These are phyloP conservation scores for Kodamaea restingae DNA, from an alignment of 805 yeast genomes.

Conservation along the genomic window DNA sequence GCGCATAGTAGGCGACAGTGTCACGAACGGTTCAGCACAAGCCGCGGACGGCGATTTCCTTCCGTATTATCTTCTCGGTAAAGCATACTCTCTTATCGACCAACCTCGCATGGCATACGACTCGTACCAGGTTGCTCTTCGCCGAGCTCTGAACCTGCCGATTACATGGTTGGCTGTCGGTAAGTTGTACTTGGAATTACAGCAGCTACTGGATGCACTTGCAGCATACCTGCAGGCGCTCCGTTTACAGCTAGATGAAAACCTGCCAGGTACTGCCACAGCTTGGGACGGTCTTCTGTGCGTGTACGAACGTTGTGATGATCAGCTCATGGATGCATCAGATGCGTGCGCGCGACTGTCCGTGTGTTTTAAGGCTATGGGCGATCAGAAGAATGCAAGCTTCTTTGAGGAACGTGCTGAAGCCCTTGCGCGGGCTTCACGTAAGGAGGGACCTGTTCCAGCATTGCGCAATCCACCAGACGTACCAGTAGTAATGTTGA, in stretches of 20 bases:
- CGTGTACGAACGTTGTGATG: slow-evolving; percentile 61
- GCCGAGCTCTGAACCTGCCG: slow-evolving; percentile 51
- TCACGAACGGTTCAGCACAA: slow-evolving; percentile 8
- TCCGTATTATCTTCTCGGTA: slow-evolving; percentile 55
- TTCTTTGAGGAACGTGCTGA: slow-evolving; percentile 44
- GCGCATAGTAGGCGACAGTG: slow-evolving; percentile 22
- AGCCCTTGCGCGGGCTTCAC: slow-evolving; percentile 38
- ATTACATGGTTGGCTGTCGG: slow-evolving; percentile 68
- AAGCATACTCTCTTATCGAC: slow-evolving; percentile 45
- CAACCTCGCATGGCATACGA: slow-evolving; percentile 52
- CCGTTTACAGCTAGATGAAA: slow-evolving; percentile 46
- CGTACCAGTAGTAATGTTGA: slow-evolving; percentile 40
- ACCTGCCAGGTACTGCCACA: slow-evolving; percentile 45
- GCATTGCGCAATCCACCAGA: slow-evolving; percentile 44
- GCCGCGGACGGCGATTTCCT: slow-evolving; percentile 43
- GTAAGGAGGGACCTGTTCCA: slow-evolving; percentile 44
- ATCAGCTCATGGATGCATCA: slow-evolving; percentile 55
- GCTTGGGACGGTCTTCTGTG: slow-evolving; percentile 66
- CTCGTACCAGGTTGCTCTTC: slow-evolving; percentile 50
- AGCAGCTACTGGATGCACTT: slow-evolving; percentile 61
- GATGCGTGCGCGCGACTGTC: slow-evolving; percentile 56
- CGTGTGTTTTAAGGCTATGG: slow-evolving; percentile 44
- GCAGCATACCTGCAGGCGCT: slow-evolving; percentile 68
- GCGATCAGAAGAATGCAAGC: slow-evolving; percentile 39
- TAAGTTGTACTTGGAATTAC: slow-evolving; percentile 51